Conservation (phyloP, 2,329 filamentous ascomycete species). For the Knufia petricola region DNA sequence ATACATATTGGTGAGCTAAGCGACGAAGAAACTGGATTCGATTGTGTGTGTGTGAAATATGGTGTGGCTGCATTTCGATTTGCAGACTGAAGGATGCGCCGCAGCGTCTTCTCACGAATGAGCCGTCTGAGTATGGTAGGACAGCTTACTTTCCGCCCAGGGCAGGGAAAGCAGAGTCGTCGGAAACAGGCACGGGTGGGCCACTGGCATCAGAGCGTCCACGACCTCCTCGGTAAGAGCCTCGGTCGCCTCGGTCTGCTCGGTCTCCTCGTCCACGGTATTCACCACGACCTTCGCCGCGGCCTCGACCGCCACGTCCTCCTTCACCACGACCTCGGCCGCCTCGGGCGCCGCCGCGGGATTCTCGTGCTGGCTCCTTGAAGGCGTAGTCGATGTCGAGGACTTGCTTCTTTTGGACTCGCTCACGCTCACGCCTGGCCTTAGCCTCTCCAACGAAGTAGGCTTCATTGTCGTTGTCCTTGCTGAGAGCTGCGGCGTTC, state of each 20-base stretch:
- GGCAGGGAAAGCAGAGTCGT: slow-evolving; percentile 22
- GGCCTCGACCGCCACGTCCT: slow-evolving; percentile 42
- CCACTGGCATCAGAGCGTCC: slow-evolving; percentile 26
- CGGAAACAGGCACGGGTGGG: slow-evolving; percentile 19
- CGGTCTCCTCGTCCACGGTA: slow-evolving; percentile 24
- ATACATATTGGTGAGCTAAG: not conserved
- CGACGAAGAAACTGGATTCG: not conserved
- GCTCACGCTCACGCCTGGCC: slow-evolving; percentile 71
- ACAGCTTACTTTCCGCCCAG: slow-evolving; percentile 22
- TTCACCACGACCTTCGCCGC: slow-evolving; percentile 30
- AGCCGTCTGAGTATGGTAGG: not conserved
- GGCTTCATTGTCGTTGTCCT: slow-evolving; percentile 50
- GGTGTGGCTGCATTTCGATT: not conserved
- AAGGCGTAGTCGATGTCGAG: slow-evolving; percentile 81
- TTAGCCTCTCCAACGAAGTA: slow-evolving; percentile 75
- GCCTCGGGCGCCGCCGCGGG: slow-evolving; percentile 39
- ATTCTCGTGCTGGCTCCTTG: slow-evolving; percentile 55
- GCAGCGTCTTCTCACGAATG: not conserved
- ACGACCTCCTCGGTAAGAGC: slow-evolving; percentile 23
- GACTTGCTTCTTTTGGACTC: slow-evolving; percentile 73
- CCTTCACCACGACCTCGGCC: slow-evolving; percentile 31
- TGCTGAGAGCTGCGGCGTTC: slow-evolving; percentile 35
- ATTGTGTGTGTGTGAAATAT: not conserved
- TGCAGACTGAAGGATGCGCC: not conserved
- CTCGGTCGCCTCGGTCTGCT: slow-evolving; percentile 8